phyloP scores from a whole-genome alignment of 306 rosid species.

The Boehmeria nivea region DNA sequence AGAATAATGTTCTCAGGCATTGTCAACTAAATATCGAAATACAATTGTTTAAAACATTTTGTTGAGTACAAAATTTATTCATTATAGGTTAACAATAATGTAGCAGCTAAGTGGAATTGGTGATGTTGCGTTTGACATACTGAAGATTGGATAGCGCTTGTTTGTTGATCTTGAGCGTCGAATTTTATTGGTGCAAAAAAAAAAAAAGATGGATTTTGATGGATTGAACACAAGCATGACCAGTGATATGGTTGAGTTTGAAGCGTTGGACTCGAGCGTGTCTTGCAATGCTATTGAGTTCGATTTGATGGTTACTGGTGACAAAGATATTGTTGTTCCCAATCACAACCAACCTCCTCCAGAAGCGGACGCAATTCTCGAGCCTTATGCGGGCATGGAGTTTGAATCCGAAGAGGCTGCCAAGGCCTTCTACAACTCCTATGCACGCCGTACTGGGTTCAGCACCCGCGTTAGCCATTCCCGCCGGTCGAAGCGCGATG shows the following conservation, averaged over 20 bases:
- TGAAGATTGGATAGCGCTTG: too few species aligned
- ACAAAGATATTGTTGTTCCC: not conserved
- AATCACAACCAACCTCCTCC: not conserved
- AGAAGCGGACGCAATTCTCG: not conserved
- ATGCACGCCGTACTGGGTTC: not conserved
- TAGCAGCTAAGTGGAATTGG: too few species aligned
- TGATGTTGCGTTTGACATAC: too few species aligned
- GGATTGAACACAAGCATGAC: not conserved
- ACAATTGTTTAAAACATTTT: too few species aligned
- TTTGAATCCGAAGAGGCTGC: constrained; percentile 3
- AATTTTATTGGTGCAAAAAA: too few species aligned
- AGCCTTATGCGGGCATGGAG: not conserved
- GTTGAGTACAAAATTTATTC: not conserved
- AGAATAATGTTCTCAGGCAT: too few species aligned
- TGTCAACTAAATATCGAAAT: too few species aligned
- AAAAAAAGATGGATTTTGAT: not conserved
- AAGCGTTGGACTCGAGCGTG: too few species aligned
- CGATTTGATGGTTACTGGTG: not conserved
- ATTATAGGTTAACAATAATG: not conserved
- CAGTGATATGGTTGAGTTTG: not conserved
- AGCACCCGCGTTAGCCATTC: constrained; percentile 4
- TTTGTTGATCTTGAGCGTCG: too few species aligned
- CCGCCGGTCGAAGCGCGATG: not conserved
- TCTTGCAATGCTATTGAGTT: not conserved
- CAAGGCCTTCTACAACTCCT: constrained; percentile 2